phyloP scores from a whole-genome alignment of 2,329 filamentous ascomycete genomes.

The Allantophomopsis lycopodina region DNA sequence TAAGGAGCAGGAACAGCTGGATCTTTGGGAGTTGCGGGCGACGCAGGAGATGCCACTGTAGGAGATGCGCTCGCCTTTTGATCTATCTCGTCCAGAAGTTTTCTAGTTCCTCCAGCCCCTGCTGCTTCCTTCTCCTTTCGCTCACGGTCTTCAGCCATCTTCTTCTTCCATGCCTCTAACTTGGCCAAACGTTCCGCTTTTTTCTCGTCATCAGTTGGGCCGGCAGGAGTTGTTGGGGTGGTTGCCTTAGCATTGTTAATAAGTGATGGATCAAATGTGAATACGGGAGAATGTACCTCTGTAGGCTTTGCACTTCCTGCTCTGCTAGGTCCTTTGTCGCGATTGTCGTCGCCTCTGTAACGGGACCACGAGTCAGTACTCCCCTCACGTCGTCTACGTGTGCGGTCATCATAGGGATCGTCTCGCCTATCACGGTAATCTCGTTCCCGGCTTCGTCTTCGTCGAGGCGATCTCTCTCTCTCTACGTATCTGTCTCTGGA shows the following conservation, averaged over 20 bases:
- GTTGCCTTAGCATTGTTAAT: slow-evolving; percentile 27
- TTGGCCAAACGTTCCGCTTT: slow-evolving; percentile 72
- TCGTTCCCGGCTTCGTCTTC: slow-evolving; percentile 52
- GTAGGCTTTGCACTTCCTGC: slow-evolving; percentile 32
- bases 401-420: slow-evolving; percentile 51
- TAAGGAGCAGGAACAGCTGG: slow-evolving; percentile 44
- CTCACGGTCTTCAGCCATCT: slow-evolving; percentile 61
- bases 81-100: slow-evolving; percentile 60
- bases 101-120: slow-evolving; percentile 44
- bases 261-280: background rate
- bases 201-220: slow-evolving; percentile 56
- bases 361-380: slow-evolving; percentile 58
- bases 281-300: slow-evolving; percentile 31
- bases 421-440: slow-evolving; percentile 59
- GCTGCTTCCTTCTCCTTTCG: slow-evolving; percentile 58
- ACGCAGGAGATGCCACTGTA: slow-evolving; percentile 32
- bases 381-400: slow-evolving; percentile 49
- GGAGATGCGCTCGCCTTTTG: slow-evolving; percentile 40
- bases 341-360: slow-evolving; percentile 51
- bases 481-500: slow-evolving; percentile 40
- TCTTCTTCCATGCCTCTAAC: slow-evolving; percentile 85
- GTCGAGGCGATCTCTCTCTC: slow-evolving; percentile 42
- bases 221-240: slow-evolving; percentile 34
- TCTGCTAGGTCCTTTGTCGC: slow-evolving; percentile 35
- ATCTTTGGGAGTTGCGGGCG: slow-evolving; percentile 30